Percentiles rank a stretch among this genome's conserved stretches.
Conservation (phyloP, 805 yeast genomes). For the Dipodascopsis uninucleata region DNA sequence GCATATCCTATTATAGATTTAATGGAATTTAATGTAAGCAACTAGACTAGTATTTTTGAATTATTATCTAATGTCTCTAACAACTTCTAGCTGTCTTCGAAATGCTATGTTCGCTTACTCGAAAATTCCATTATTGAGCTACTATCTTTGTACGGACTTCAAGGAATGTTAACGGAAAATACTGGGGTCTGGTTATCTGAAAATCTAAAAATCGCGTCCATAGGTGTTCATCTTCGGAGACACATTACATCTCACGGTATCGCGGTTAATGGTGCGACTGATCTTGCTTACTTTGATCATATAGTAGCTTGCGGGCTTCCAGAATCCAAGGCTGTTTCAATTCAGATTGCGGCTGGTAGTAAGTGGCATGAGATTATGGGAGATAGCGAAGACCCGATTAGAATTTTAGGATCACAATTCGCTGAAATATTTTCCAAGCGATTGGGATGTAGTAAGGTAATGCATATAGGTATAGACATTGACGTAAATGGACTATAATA, state of each 20-base stretch:
- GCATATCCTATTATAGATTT: slow-evolving; percentile 77
- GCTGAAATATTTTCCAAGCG: too few relatives aligned
- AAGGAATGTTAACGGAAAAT: slow-evolving; percentile 52
- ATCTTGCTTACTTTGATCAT: slow-evolving; percentile 63
- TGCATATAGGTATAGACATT: too few relatives aligned
- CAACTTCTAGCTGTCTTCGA: slow-evolving; percentile 45
- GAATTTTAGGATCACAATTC: too few relatives aligned
- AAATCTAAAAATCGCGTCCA: slow-evolving; percentile 70
- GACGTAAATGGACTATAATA: too few relatives aligned
- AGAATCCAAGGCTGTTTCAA: slow-evolving; percentile 54
- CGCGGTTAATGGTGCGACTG: slow-evolving; percentile 73
- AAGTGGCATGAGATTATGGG: slow-evolving; percentile 3
- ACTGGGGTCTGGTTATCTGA: slow-evolving; percentile 83
- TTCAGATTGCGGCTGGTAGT: slow-evolving; percentile 33
- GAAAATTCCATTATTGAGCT: slow-evolving; percentile 41
- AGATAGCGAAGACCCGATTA: not conserved
- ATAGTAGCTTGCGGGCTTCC: slow-evolving; percentile 85
- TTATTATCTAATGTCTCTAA: slow-evolving; percentile 28
- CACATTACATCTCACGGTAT: slow-evolving; percentile 87
- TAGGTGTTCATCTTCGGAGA: slow-evolving; percentile 83
- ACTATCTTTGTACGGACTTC: slow-evolving; percentile 36
- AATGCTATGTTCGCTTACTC: slow-evolving; percentile 63
- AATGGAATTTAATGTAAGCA: slow-evolving; percentile 44
- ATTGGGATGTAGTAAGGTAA: too few relatives aligned
- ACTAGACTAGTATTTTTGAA: slow-evolving; percentile 7